phyloP scores from a whole-genome alignment of 305 asterid genomes.

The Caryopteris hybrid region DNA sequence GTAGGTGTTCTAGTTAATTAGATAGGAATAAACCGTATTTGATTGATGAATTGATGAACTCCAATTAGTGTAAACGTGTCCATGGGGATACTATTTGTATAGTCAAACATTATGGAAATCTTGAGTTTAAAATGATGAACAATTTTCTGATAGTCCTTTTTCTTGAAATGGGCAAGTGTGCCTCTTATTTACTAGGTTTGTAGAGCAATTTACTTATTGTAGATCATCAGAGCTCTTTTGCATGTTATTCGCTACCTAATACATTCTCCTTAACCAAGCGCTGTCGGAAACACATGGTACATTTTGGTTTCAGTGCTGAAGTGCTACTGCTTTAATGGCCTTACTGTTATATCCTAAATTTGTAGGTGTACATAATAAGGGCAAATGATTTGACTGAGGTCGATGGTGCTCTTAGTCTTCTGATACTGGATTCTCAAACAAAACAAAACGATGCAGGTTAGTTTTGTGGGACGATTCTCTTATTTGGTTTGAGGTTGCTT shows the following conservation, averaged over 20 bases:
- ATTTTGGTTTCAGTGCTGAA: neutral
- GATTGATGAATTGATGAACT: neutral
- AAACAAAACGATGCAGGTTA: slow-evolving; percentile 73
- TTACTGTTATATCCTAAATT: neutral
- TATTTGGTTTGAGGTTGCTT: neutral
- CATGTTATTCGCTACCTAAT: neutral
- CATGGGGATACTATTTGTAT: neutral
- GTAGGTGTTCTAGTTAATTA: neutral
- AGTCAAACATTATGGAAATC: too few relatives aligned
- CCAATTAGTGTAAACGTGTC: neutral
- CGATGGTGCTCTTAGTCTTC: slow-evolving; percentile 91
- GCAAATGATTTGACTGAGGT: slow-evolving; percentile 77
- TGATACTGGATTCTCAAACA: slow-evolving; percentile 60
- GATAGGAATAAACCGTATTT: neutral
- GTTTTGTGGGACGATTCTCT: slow-evolving; percentile 21
- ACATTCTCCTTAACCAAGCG: neutral
- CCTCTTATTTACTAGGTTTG: neutral
- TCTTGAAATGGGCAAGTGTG: neutral
- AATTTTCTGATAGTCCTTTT: neutral
- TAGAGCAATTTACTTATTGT: neutral
- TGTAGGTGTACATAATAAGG: slow-evolving; percentile 58
- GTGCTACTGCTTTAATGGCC: slow-evolving; percentile 9
- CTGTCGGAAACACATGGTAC: neutral
- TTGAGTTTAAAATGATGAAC: neutral
- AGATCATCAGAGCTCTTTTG: neutral